These are phyloP conservation scores for Pseudotsuga menziesii DNA, from an alignment of 75 land plant genomes.

Conservation along the genomic window DNA sequence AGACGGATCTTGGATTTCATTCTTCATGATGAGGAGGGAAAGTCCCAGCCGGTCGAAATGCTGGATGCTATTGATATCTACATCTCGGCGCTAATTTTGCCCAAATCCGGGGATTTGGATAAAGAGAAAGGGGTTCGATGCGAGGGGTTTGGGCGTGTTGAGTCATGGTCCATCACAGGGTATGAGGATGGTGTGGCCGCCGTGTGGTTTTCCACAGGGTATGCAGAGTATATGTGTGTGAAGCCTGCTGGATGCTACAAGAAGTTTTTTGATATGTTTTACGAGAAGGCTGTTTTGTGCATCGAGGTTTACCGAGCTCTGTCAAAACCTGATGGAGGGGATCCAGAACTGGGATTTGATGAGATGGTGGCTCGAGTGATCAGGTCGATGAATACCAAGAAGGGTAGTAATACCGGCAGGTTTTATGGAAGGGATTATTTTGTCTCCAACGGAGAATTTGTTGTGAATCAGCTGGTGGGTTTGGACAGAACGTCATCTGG, in stretches of 20 bases:
- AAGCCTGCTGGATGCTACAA: slow-evolving; percentile 72
- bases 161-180: slow-evolving; percentile 75
- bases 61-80: slow-evolving; percentile 54
- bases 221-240: slow-evolving; percentile 69
- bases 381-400: slow-evolving; percentile 50
- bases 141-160: slow-evolving; percentile 80
- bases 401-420: slow-evolving; percentile 23
- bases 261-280: slow-evolving; percentile 54
- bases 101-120: slow-evolving; percentile 27
- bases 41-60: slow-evolving; percentile 58
- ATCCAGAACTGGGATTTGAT: slow-evolving; percentile 61
- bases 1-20: slow-evolving; percentile 62
- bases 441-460: slow-evolving; percentile 58
- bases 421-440: slow-evolving; percentile 56
- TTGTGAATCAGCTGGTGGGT: slow-evolving; percentile 64
- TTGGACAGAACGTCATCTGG: slow-evolving; percentile 54
- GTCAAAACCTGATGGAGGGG: slow-evolving; percentile 66
- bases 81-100: slow-evolving; percentile 65
- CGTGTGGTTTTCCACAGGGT: slow-evolving; percentile 62
- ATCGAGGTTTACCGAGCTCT: slow-evolving; percentile 67
- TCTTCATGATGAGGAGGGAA: slow-evolving; percentile 69
- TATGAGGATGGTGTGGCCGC: slow-evolving; percentile 75
- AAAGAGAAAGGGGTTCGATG: slow-evolving; percentile 66
- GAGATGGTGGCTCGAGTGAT: slow-evolving; percentile 71
- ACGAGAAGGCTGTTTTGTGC: slow-evolving; percentile 66